Evolutionary conservation across 108 stramenopile species (phyloP), one percentile per base, ranked within the genome.

Genomic region (Skeletonema potamos): DNA sequence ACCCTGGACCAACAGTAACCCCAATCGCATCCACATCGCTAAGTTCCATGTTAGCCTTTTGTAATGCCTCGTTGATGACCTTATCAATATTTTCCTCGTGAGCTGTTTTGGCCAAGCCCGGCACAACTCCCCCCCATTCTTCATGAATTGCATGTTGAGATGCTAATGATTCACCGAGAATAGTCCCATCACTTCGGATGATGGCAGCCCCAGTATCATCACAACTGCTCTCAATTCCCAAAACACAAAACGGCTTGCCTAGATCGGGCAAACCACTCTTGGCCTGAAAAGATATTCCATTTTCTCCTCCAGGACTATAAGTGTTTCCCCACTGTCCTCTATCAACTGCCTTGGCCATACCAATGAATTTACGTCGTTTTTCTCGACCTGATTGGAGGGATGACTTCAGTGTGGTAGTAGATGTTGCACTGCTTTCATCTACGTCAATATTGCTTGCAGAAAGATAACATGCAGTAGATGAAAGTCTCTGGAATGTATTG

Each of bases 151-250:
- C 79, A 7, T 83, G 64, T 78, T 99, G 98, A 10, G 92, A 94
- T 37, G 94, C 96, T 60, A 93, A 76, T 18, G 93, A 89, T 79
- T 98, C 95, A 17, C 96, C 96, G 1, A 99, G 73, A 39, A 99
- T 96, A 10, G 81, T 80, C 4, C 98, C 98, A 72, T 98, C 97
- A 48, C 88, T 91, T 15, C 96, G 77, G 2, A 99, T 84, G 8
- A 99, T 88, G 28, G 97, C 97, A 6, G 94, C 98, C 64, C 91
- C 92, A 7, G 92, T 93, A 73, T 94, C 97, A 64, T 97, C 98
- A 73, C 98, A 99, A 66, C 95, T 96, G 57, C 97, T 97, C 64
- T 99, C 98, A 76, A 99, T 97, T 24, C 98, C 98, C 72, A 99
- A 73, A 18, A 99, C 98, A 11, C 75, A 80, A 77, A 92, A 97